Base-by-base conservation (phyloP, 768 basidiomycete species). In the Mycena chlorophos region DNA sequence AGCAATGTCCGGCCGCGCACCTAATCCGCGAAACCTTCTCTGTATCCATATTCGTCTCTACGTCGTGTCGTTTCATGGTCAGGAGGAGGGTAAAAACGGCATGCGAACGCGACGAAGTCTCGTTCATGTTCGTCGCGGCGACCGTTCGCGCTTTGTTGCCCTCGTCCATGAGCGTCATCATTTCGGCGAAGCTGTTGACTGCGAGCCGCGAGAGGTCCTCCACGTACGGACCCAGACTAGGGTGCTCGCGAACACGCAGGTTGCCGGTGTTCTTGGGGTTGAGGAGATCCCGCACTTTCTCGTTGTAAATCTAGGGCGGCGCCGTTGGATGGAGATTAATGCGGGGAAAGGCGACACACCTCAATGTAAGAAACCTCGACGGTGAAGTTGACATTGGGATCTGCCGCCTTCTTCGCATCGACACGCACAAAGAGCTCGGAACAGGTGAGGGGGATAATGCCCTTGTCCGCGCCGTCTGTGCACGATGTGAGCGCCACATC, bases 121-220 rank as follows among this genome's bases (percentile, higher is more conserved):
- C 97, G 74, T 99, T 99, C 97, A 99, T 99, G 73, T 97, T 94
- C 20, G 97, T 99, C 23, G 97, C 95, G 20, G 97, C 97, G 22
- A 99, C 96, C 14, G 97, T 98, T 48, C 97, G 80, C 49, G 97
- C 95, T 76, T 98, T 98, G 73, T 98, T 99, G 34, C 96, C 96
- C 71, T 99, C 96, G 75, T 99, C 96, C 96, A 98, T 98, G 68
- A 99, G 87, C 4, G 88, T 93, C 89, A 97, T 96, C 89, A 99
- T 97, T 69, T 97, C 96, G 27, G 90, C 84, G 68, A 95, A 98
- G 70, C 80, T 89, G 67, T 83, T 87, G 42, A 98, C 97, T 26
- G 88, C 88, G 52, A 98, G 84, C 72, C 93, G 93, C 66, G 92
- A 94, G 54, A 99, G 79, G 75, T 96, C 94, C 74, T 99, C 97